Conservation (phyloP, 2,329 filamentous ascomycete species). For the Cordyceps tenuipes region DNA sequence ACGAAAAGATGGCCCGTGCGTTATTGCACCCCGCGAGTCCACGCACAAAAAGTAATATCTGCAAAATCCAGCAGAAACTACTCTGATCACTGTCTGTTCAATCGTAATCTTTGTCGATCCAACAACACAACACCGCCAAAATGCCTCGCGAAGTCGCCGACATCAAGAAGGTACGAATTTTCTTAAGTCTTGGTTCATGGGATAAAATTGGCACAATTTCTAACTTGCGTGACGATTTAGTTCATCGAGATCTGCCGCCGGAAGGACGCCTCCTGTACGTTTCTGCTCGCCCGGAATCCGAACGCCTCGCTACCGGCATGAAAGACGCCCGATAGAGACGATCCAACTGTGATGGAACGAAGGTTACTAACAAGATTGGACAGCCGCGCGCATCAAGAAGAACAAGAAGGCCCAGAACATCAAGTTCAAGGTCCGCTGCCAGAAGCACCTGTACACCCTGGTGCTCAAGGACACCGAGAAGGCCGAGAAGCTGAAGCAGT, state of each 20-base stretch:
- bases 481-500: slow-evolving; percentile 99
- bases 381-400: slow-evolving; percentile 92
- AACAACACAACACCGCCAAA: slow-evolving; percentile 64
- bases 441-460: slow-evolving; percentile 92
- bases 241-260: slow-evolving; percentile 99
- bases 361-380: slow-evolving; percentile 11
- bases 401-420: slow-evolving; percentile 82
- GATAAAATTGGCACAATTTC: slow-evolving; percentile 12
- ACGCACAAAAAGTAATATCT: slow-evolving; percentile 28
- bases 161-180: slow-evolving; percentile 68
- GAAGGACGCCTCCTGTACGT: slow-evolving; percentile 98
- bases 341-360: neutral
- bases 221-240: slow-evolving; percentile 38
- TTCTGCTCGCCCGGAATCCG: neutral
- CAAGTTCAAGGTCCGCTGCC: slow-evolving; percentile 99
- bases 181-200: too few relatives aligned
- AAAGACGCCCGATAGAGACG: neutral
- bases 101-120: slow-evolving; percentile 20
- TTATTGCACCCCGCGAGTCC: slow-evolving; percentile 18
- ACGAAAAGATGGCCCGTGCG: slow-evolving; percentile 19
- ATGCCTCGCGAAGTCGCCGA: slow-evolving; percentile 98
- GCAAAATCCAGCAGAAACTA: slow-evolving; percentile 22
- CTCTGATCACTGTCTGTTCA: slow-evolving; percentile 21
- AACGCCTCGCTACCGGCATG: neutral
- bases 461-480: slow-evolving; percentile 98